Conservation (phyloP, 1,284 basidiomycete species). For the Tylopilus orsonianus region DNA sequence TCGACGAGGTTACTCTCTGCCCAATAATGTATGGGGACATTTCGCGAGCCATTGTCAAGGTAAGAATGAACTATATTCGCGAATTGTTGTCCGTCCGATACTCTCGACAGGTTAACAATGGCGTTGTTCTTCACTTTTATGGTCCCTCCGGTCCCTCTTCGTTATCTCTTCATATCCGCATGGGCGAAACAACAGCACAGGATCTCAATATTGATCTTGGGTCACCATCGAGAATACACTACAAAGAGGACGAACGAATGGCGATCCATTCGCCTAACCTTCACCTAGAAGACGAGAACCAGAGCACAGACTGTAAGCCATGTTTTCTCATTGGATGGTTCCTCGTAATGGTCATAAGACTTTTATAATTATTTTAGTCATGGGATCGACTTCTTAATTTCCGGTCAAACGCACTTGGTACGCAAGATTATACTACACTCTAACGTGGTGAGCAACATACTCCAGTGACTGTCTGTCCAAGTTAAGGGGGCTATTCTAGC, state of each 20-base stretch:
- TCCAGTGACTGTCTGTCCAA: background rate
- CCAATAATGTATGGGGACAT: constrained; percentile 70
- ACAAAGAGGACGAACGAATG: constrained; percentile 88
- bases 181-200: constrained; percentile 82
- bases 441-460: constrained; percentile 66
- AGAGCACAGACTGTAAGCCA: constrained; percentile 44
- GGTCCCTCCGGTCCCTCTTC: constrained; percentile 42
- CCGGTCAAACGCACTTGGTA: constrained; percentile 68
- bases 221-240: constrained; percentile 72
- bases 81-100: background rate
- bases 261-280: constrained; percentile 64
- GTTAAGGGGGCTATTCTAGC: constrained; percentile 37
- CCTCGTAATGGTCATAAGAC: constrained; percentile 44
- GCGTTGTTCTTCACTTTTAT: constrained; percentile 68
- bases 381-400: constrained; percentile 82
- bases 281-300: constrained; percentile 41
- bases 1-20: constrained; percentile 67
- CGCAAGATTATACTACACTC: constrained; percentile 84
- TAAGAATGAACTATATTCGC: constrained; percentile 24
- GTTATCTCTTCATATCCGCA: constrained; percentile 55
- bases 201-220: constrained; percentile 79
- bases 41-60: constrained; percentile 65
- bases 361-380: constrained; percentile 93
- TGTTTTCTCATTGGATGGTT: background rate
- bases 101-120: constrained; percentile 62